Evolutionary conservation across 2,329 filamentous ascomycete genomes (phyloP).

Genomic region (Aspergillus clavatus): DNA sequence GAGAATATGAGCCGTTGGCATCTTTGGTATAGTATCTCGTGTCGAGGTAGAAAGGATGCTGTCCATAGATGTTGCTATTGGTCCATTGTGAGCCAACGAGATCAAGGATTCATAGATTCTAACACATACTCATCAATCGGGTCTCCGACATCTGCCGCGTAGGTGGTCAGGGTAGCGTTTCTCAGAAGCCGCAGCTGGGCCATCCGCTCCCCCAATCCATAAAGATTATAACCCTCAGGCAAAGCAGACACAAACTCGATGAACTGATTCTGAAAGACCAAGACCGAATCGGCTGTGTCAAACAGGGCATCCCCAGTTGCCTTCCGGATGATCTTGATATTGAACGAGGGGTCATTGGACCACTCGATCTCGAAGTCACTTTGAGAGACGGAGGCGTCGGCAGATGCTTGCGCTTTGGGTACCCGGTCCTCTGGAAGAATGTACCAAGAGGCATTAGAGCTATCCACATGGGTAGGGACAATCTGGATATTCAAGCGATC

Average conservation of each 20-base stretch:
- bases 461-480: conserved; percentile 57
- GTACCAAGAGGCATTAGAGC: conserved; percentile 63
- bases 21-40: conserved; percentile 66
- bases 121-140: conserved; percentile 43
- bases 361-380: conserved; percentile 50
- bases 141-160: conserved; percentile 63
- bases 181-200: conserved; percentile 67
- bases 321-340: conserved; percentile 51
- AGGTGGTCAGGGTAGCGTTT: conserved; percentile 66
- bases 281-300: conserved; percentile 56
- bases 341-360: conserved; percentile 56
- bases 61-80: conserved; percentile 68
- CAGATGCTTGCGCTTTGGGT: conserved; percentile 47
- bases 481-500: conserved; percentile 69
- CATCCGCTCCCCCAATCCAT: conserved; percentile 70
- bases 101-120: no score
- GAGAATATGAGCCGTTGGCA: conserved; percentile 46
- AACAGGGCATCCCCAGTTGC: conserved; percentile 64
- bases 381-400: conserved; percentile 32
- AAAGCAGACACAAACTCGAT: conserved; percentile 65
- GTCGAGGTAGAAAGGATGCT: conserved; percentile 74
- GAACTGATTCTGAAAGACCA: conserved; percentile 74
- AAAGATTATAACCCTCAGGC: conserved; percentile 68
- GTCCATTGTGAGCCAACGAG: no score
- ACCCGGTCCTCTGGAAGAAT: conserved; percentile 61